Base-by-base conservation (phyloP, 2,329 filamentous ascomycete species). In the Penicillium nordicum region DNA sequence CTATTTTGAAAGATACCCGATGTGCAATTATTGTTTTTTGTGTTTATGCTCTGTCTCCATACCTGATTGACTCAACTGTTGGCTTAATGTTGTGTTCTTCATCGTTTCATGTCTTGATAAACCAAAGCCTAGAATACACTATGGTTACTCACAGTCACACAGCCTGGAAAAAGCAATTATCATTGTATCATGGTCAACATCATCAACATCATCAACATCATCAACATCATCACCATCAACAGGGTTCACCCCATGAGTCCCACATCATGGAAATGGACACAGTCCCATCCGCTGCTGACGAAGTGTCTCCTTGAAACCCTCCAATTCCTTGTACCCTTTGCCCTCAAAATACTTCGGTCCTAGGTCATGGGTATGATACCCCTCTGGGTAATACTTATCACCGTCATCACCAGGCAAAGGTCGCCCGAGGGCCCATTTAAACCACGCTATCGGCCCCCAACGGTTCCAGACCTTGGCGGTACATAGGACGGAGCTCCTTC, bases 401-500 rank as follows among this genome's bases (percentile, higher is more conserved):
- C 73, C 75, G n/a, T 76, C 70, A 46, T 80, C 75, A 3, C 78
- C 79, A 0, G 81, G 81, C 12, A 81, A 59, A 5, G 77, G 72
- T 34, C 74, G 69, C 2, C 80, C 79, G 9, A 77, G 60, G 8
- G 75, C 27, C 63, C 79, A 69, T 36, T 72, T 77, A 14, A 82
- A 54, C 76, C 79, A 79, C 0, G 79, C 84, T 55, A 70, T 67
- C 0, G 80, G 85, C 5, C 82, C 83, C 84, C 82, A 90, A 55
- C 83, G 82, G 64, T 80, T 84, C 82, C 79, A 84, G 27, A 82
- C 68, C 0, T 87, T 27, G 79, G 78, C 57, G 80, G 76, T 23
- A 82, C 77, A 70, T 89, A 90, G 74, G 82, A 88, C 1, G 88
- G 88, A 46, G 84, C 80, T 23, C 83, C 81, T 27, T 85, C 78